Percentiles rank a stretch among this genome's conserved stretches.
Evolutionary conservation across 2,329 filamentous ascomycete species (phyloP).

Genomic region (Knufia fluminis): DNA sequence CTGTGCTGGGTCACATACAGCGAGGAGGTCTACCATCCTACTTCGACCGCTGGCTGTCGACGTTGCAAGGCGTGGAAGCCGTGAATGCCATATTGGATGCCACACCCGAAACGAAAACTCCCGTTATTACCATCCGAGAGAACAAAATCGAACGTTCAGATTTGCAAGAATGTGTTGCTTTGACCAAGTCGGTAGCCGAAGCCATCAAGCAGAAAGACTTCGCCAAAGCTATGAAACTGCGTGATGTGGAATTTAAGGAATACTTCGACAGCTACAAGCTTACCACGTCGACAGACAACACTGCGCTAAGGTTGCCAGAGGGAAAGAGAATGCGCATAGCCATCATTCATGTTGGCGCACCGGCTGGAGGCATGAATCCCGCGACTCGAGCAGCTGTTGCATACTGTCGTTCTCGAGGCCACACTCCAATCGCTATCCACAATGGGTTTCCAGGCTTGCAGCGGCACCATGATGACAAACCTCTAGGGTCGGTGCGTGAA

Average conservation of each 20-base stretch:
- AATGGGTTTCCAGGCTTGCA: slow-evolving; percentile 94
- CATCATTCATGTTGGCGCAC: slow-evolving; percentile 93
- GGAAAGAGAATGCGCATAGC: slow-evolving; percentile 84
- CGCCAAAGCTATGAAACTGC: slow-evolving; percentile 72
- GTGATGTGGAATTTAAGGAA: slow-evolving; percentile 88
- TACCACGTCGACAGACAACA: slow-evolving; percentile 73
- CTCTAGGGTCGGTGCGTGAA: slow-evolving; percentile 70
- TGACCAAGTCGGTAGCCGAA: slow-evolving; percentile 74
- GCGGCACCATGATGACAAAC: slow-evolving; percentile 77
- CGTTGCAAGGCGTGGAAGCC: slow-evolving; percentile 86
- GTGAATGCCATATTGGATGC: slow-evolving; percentile 86
- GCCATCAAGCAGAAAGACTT: slow-evolving; percentile 83
- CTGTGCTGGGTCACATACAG: slow-evolving; percentile 94
- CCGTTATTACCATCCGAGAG: slow-evolving; percentile 92
- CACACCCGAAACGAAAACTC: slow-evolving; percentile 79
- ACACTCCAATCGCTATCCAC: slow-evolving; percentile 84
- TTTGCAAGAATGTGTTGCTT: slow-evolving; percentile 75
- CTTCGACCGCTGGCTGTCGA: slow-evolving; percentile 88
- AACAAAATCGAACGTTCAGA: slow-evolving; percentile 93
- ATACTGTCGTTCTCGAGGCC: slow-evolving; percentile 85
- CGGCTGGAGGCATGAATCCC: slow-evolving; percentile 96
- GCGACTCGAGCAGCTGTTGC: slow-evolving; percentile 87
- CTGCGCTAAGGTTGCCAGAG: slow-evolving; percentile 56
- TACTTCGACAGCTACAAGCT: slow-evolving; percentile 86
- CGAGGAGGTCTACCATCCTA: slow-evolving; percentile 85